A percentile compares a stretch with the other conserved stretches of the same genome.
Evolutionary conservation across 2,329 filamentous ascomycete species (phyloP).

Genomic region (Aspergillus felis): DNA sequence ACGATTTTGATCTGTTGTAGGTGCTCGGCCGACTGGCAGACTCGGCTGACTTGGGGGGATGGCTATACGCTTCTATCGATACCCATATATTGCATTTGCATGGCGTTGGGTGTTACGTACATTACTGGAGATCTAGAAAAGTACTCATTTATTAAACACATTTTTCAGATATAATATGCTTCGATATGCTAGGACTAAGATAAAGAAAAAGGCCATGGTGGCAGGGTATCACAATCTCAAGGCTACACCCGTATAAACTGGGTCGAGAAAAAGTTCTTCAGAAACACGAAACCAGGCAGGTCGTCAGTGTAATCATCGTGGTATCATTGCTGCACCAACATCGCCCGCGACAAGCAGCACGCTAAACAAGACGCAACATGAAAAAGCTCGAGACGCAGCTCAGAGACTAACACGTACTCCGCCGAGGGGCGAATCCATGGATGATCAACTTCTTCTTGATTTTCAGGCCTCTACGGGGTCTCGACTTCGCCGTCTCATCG

Average conservation of each 20-base stretch:
- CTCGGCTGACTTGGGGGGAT: not conserved
- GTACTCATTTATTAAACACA: not conserved
- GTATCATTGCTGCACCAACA: not conserved
- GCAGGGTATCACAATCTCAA: slow-evolving; percentile 7
- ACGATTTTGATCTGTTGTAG: slow-evolving; percentile 89
- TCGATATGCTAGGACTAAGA: not conserved
- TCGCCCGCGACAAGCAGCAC: not conserved
- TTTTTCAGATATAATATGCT: not conserved
- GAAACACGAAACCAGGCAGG: not conserved
- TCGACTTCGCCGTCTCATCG: not conserved
- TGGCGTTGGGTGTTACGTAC: slow-evolving; percentile 6
- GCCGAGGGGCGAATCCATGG: not conserved
- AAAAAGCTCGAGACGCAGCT: not conserved
- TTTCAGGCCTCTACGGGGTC: slow-evolving; percentile 4
- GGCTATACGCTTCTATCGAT: slow-evolving; percentile 3
- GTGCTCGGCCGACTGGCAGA: not conserved
- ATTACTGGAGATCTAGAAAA: not conserved
- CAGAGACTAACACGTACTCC: not conserved
- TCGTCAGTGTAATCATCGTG: not conserved
- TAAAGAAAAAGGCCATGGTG: not conserved
- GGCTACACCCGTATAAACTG: not conserved
- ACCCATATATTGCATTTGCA: slow-evolving; percentile 10
- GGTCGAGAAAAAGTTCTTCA: not conserved
- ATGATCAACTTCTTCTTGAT: slow-evolving; percentile 13
- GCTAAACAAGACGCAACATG: not conserved